Base-by-base conservation (phyloP, 371 early-diverging fungal species). In the Coemansia sp. region DNA sequence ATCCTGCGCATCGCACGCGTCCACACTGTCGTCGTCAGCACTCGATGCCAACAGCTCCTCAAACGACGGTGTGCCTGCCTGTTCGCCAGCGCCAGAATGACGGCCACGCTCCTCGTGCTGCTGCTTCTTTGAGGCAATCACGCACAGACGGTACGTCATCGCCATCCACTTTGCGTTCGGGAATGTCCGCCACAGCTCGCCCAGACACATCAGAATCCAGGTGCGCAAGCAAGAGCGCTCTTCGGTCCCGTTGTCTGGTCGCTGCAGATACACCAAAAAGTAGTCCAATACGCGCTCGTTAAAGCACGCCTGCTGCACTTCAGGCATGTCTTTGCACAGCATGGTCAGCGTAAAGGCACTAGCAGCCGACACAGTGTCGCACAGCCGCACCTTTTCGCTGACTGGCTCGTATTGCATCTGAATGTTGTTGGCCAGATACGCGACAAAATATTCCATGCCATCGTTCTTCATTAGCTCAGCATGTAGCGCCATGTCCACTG, bases 261-360 rank as follows among this genome's bases (percentile, higher is more conserved):
- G 71, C 66, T 67, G 75, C 64, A 80, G 59, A 54, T 80, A 81
- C 19, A 71, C 71, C 48, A 81, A 24, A 49, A 72, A 80, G 63
- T 78, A 80, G 57, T 81, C 81, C 55, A 80, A 62, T 55, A 70
- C 67, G 15, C 81, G 80, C 56, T 66, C 78, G 36, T 63, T 48
- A 46, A 94, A 72, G 78, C 94, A 94, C 6, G 92, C 92, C 54
- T 88, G 86, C 78, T 96, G 95, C 13, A 95, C 96, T 9, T 80
- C 82, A 17, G 83, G 85, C 76, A 87, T 91, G 58, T 90, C 87
- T 24, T 88, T 86, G 72, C 96, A 96, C 74, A 97, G 91, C 9
- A 93, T 89, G 1, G 96, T 86, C 29, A 98, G 82, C 53, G 97
- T 93, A 79, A 96, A 92, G 86, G 81, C 94, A 89, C 95, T 95